A percentile compares a stretch with the other conserved stretches of the same genome.
Conservation (phyloP, 1,284 basidiomycete genomes). For the Cutaneotrichosporon sp. region DNA sequence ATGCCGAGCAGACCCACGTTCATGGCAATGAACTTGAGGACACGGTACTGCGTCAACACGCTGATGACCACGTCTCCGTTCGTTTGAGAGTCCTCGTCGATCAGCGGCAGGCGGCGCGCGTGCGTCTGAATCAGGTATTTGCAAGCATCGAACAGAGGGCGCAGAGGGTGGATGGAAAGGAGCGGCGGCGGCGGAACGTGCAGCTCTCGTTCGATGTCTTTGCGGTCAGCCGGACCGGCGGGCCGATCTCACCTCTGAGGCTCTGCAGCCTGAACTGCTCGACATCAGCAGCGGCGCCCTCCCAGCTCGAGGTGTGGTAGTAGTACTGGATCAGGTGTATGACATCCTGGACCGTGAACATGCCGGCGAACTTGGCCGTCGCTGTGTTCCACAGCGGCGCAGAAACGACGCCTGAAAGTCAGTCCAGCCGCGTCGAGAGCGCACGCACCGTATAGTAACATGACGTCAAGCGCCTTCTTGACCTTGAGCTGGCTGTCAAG, state of each 20-base stretch:
- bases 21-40: conserved; percentile 97
- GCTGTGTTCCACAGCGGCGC: conserved; percentile 98
- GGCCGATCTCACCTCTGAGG: conserved; percentile 66
- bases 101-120: conserved; percentile 87
- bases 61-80: conserved; percentile 94
- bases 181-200: conserved; percentile 91
- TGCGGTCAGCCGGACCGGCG: conserved; percentile 6
- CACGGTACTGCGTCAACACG: conserved; percentile 94
- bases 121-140: conserved; percentile 92
- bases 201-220: conserved; percentile 93
- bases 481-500: conserved; percentile 93
- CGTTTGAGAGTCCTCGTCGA: conserved; percentile 91
- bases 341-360: conserved; percentile 94
- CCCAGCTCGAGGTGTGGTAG: conserved; percentile 81
- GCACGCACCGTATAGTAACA: conserved; percentile 79
- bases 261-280: conserved; percentile 91
- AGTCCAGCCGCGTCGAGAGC: too few relatives aligned
- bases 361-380: conserved; percentile 81
- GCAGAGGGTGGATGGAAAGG: conserved; percentile 81
- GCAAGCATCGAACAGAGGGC: conserved; percentile 87
- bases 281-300: conserved; percentile 84
- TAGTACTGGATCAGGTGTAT: conserved; percentile 98
- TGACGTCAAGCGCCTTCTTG: conserved; percentile 86
- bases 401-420: conserved; percentile 80
- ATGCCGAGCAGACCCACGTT: conserved; percentile 68